Evolutionary conservation across 306 rosid species (phyloP).

Genomic region (Citrullus amarus): DNA sequence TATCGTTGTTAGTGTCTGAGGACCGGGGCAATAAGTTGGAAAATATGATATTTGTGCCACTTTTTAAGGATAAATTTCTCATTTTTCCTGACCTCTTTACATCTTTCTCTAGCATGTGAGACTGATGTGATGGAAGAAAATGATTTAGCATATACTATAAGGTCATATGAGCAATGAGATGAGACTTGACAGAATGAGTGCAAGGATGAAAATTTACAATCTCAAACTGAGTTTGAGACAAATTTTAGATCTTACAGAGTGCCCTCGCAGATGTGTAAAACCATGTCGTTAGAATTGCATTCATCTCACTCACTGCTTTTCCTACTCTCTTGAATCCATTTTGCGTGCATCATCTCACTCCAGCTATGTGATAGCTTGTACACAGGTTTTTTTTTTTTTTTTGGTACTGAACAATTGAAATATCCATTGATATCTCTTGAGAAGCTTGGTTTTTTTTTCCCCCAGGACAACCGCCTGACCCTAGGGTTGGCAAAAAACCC

Average conservation of each 20-base stretch:
- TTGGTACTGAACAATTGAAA: background rate
- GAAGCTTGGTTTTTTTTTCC: too few relatives aligned
- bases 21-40: background rate
- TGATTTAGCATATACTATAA: background rate
- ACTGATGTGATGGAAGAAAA: background rate
- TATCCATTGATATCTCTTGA: too few relatives aligned
- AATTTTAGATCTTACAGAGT: background rate
- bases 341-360: background rate
- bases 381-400: background rate
- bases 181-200: background rate
- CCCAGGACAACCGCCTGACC: accelerated
- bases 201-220: background rate
- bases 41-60: background rate
- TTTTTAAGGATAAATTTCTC: background rate
- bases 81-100: background rate
- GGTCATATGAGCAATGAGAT: background rate
- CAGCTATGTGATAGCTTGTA: background rate
- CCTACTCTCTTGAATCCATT: background rate
- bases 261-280: background rate
- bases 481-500: too few relatives aligned
- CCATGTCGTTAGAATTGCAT: background rate
- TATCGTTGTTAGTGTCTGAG: background rate
- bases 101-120: background rate
- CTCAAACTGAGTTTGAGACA: background rate
- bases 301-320: background rate